These are phyloP conservation scores for Kodamaea laetipori DNA, from an alignment of 805 yeast species.

Conservation along the genomic window DNA sequence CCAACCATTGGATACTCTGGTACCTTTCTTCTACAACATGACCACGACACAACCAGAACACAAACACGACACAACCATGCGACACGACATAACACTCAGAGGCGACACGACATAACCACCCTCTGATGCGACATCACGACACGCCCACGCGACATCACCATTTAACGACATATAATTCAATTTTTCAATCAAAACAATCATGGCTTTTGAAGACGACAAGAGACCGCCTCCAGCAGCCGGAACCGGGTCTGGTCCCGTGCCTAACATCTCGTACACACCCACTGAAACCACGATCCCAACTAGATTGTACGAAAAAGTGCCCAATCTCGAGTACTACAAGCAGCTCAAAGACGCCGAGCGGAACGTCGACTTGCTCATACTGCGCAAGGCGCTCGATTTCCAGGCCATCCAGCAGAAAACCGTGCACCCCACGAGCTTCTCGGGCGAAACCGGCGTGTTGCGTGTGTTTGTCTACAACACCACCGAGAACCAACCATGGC, in stretches of 20 bases:
- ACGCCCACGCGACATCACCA: slow-evolving; percentile 10
- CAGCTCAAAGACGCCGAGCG: slow-evolving; percentile 79
- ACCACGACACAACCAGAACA: too few relatives aligned
- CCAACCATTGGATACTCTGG: too few relatives aligned
- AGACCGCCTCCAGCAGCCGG: slow-evolving; percentile 21
- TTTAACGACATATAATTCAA: background rate
- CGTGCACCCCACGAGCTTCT: slow-evolving; percentile 38
- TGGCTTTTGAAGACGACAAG: slow-evolving; percentile 25
- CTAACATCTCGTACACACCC: slow-evolving; percentile 45
- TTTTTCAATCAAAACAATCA: slow-evolving; percentile 1
- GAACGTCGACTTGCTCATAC: slow-evolving; percentile 74
- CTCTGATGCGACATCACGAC: too few relatives aligned
- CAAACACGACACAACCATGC: too few relatives aligned
- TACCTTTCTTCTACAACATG: too few relatives aligned
- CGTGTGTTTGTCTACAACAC: slow-evolving; percentile 84
- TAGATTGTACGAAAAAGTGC: slow-evolving; percentile 45
- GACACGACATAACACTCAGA: too few relatives aligned
- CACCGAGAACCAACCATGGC: slow-evolving; percentile 88
- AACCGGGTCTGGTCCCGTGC: slow-evolving; percentile 36
- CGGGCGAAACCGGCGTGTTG: slow-evolving; percentile 57
- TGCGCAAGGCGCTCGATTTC: slow-evolving; percentile 81
- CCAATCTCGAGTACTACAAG: slow-evolving; percentile 73
- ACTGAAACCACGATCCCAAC: slow-evolving; percentile 44
- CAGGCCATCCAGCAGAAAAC: slow-evolving; percentile 60
- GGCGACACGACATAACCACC: too few relatives aligned